phyloP scores from a whole-genome alignment of 2,329 filamentous ascomycete species.

The Alternaria sp. region DNA sequence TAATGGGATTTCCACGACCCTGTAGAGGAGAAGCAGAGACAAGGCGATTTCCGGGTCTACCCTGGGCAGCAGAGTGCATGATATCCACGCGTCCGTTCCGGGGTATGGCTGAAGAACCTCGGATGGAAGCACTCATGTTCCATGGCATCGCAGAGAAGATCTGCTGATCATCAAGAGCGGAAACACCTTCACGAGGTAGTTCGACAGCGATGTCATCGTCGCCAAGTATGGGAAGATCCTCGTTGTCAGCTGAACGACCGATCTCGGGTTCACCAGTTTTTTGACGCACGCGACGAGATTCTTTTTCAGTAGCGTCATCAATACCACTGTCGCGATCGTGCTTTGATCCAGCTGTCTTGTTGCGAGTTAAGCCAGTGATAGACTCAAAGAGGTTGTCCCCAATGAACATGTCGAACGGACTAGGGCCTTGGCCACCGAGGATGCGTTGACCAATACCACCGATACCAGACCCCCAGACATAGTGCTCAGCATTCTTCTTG shows the following conservation, averaged over 20 bases:
- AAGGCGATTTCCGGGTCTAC: conserved; percentile 59
- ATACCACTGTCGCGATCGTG: conserved; percentile 48
- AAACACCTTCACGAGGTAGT: conserved; percentile 72
- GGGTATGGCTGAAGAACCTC: conserved; percentile 58
- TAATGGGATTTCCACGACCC: conserved; percentile 55
- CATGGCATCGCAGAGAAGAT: conserved; percentile 73
- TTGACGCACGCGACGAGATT: conserved; percentile 46
- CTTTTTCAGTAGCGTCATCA: conserved; percentile 44
- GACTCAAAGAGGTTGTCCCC: conserved; percentile 63
- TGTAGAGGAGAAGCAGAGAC: conserved; percentile 69
- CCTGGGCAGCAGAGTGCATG: conserved; percentile 45
- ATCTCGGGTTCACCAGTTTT: conserved; percentile 44
- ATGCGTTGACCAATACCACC: conserved; percentile 56
- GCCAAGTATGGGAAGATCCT: conserved; percentile 36
- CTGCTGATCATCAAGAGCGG: conserved; percentile 73
- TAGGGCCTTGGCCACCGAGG: conserved; percentile 45
- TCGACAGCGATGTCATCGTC: conserved; percentile 72
- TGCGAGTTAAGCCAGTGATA: conserved; percentile 54
- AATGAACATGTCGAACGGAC: conserved; percentile 66
- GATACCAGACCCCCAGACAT: conserved; percentile 67
- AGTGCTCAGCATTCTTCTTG: conserved; percentile 70
- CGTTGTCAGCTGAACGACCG: conserved; percentile 50
- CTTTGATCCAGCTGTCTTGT: conserved; percentile 36
- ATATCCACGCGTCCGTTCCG: conserved; percentile 55
- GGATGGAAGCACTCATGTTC: conserved; percentile 67